These are phyloP conservation scores for Cubamyces lactineus DNA, from an alignment of 768 basidiomycete species.

Conservation along the genomic window DNA sequence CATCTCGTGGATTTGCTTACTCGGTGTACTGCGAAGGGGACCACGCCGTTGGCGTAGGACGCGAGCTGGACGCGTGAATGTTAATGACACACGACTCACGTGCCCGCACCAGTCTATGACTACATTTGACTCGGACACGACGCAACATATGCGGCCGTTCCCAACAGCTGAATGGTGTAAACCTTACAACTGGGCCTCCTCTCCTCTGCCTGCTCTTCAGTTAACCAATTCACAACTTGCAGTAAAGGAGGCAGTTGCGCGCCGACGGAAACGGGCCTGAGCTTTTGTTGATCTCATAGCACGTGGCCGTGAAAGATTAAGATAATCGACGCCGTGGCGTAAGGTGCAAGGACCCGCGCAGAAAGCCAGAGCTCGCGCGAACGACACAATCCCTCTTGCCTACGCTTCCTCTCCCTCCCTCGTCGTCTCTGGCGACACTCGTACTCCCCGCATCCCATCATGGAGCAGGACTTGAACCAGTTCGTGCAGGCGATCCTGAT, in stretches of 20 bases:
- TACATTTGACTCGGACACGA: slow-evolving; percentile 18
- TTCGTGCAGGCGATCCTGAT: slow-evolving; percentile 85
- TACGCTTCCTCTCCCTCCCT: slow-evolving; percentile 1
- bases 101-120: slow-evolving; percentile 16
- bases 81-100: slow-evolving; percentile 17
- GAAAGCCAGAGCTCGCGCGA: neutral
- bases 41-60: neutral
- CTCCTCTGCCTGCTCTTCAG: too few relatives aligned
- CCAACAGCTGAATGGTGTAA: neutral
- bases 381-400: neutral
- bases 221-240: neutral
- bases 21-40: neutral
- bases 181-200: neutral
- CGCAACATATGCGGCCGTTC: neutral
- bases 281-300: slow-evolving; percentile 21
- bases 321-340: slow-evolving; percentile 28
- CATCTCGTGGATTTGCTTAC: neutral
- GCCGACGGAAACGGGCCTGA: neutral
- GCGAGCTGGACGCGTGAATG: slow-evolving; percentile 1
- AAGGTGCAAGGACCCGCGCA: neutral
- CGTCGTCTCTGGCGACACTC: slow-evolving; percentile 27
- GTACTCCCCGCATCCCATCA: slow-evolving; percentile 33
- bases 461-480: slow-evolving; percentile 79
- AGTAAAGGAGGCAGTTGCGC: neutral
- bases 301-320: slow-evolving; percentile 31